Conservation (phyloP, 148 eudicot species). For the Chenopodium formosanum region DNA sequence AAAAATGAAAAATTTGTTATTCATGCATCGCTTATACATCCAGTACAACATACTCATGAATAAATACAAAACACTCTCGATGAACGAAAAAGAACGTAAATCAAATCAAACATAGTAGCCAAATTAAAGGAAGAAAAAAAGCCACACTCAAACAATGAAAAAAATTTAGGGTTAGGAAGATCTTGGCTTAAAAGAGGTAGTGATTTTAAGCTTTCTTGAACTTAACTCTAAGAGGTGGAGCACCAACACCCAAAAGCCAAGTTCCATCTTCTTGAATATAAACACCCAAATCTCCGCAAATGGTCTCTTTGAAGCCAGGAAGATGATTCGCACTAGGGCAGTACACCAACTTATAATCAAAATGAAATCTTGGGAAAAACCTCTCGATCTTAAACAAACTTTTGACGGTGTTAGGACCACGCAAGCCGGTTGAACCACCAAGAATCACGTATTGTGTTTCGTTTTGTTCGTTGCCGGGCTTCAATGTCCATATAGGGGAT, state of each 20-base stretch:
- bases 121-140: no score
- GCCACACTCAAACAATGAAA: neutral
- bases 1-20: no score
- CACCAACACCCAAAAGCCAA: constrained; percentile 42
- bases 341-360: constrained; percentile 45
- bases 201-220: constrained; percentile 19
- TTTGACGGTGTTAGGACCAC: constrained; percentile 20
- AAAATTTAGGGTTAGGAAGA: neutral
- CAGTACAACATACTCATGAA: no score
- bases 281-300: constrained; percentile 46
- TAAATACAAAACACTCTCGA: no score
- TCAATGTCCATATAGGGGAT: constrained; percentile 30
- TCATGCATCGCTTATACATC: no score
- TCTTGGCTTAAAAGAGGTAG: neutral
- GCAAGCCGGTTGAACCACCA: constrained; percentile 32
- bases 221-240: constrained; percentile 35
- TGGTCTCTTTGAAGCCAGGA: constrained; percentile 12
- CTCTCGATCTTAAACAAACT: constrained; percentile 46
- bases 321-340: constrained; percentile 29
- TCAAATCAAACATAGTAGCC: no score
- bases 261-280: constrained; percentile 27
- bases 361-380: neutral
- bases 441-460: constrained; percentile 35
- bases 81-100: no score
- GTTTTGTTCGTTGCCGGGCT: constrained; percentile 9